Percentiles rank a stretch among this genome's conserved stretches.
phyloP scores from a whole-genome alignment of 352 stramenopile species.

The Globisporangium lucens region DNA sequence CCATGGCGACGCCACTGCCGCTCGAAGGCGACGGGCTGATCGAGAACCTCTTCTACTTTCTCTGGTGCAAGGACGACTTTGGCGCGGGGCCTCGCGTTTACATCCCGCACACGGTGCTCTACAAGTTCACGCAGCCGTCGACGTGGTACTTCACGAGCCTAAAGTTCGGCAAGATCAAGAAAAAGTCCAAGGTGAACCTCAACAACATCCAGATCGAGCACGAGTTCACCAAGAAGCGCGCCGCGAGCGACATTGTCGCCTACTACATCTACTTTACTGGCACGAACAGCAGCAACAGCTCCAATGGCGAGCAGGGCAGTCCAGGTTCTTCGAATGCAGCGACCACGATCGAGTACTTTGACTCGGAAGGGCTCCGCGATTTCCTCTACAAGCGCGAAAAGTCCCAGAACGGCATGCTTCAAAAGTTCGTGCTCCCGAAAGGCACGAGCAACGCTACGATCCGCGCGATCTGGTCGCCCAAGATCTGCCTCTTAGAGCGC shows the following conservation, averaged over 20 bases:
- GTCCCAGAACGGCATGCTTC: slow-evolving; percentile 90
- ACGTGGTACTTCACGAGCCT: slow-evolving; percentile 95
- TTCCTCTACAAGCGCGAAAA: slow-evolving; percentile 94
- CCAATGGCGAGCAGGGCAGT: background rate
- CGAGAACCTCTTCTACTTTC: slow-evolving; percentile 88
- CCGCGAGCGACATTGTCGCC: slow-evolving; percentile 85
- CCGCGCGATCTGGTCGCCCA: slow-evolving; percentile 93
- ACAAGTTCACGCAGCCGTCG: slow-evolving; percentile 89
- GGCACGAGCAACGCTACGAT: slow-evolving; percentile 88
- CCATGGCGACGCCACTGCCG: slow-evolving; percentile 54
- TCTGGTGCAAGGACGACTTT: slow-evolving; percentile 92
- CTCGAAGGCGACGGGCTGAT: slow-evolving; percentile 87
- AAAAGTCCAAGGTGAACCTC: slow-evolving; percentile 90
- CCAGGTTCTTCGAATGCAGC: background rate
- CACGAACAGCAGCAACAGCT: background rate
- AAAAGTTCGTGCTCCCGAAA: slow-evolving; percentile 94
- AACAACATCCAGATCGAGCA: slow-evolving; percentile 93
- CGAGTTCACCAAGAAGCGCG: slow-evolving; percentile 87
- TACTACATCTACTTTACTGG: slow-evolving; percentile 82
- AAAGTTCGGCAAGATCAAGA: slow-evolving; percentile 84
- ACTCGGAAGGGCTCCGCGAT: slow-evolving; percentile 78
- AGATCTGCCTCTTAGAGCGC: slow-evolving; percentile 93
- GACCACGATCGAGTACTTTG: slow-evolving; percentile 93
- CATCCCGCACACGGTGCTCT: slow-evolving; percentile 93
- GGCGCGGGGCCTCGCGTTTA: slow-evolving; percentile 81